Evolutionary conservation across 2,329 filamentous ascomycete genomes (phyloP), one percentile per base, ranked within the genome.

Genomic region (Colletotrichum neosansevieriae): DNA sequence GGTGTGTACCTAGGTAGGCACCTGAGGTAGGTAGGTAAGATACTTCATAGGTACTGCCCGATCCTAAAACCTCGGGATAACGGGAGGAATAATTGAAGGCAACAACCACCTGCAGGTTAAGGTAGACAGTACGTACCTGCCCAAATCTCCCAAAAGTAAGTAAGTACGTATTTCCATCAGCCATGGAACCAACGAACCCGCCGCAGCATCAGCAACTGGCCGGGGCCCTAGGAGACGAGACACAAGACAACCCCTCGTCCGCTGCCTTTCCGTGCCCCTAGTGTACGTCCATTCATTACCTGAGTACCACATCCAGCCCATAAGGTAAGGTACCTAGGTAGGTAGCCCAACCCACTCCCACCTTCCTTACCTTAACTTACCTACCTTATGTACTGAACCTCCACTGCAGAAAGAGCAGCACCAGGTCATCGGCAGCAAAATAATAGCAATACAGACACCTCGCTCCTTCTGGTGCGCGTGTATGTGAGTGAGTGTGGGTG

Each of bases 231-330:
- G 58, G n/a, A 61, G 58, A 51, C 58, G 58, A 51, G 58, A 53
- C 58, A 42, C 58, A 40, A 53, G 57, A 61, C 58, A 42, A 44
- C 36, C 58, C 58, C 58, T 51, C 58, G 58, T 45, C 57, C 42
- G 17, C 17, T 36, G 17, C 17, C 51, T 29, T 29, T 29, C 24
- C 24, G 24, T 24, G 5, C 24, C 24, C 5, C 4, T 1, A 24
- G 4, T 4, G 24, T 24, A 24, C 24, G 4, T 24, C 24, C 24
- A 24, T 24, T 5, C 24, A 24, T 24, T 24, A 24, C 4, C 4
- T 1, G 4, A 24, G 24, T 24, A 24, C 24, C 24, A 5, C 24
- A 24, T 24, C 4, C 24, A 24, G 24, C 24, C 24, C 24, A 24
- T 24, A 24, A 4, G 24, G 4, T 24, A 2, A 21, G n/a, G n/a